phyloP scores from a whole-genome alignment of 371 early-diverging fungal species.

The Globomyces sp. region DNA sequence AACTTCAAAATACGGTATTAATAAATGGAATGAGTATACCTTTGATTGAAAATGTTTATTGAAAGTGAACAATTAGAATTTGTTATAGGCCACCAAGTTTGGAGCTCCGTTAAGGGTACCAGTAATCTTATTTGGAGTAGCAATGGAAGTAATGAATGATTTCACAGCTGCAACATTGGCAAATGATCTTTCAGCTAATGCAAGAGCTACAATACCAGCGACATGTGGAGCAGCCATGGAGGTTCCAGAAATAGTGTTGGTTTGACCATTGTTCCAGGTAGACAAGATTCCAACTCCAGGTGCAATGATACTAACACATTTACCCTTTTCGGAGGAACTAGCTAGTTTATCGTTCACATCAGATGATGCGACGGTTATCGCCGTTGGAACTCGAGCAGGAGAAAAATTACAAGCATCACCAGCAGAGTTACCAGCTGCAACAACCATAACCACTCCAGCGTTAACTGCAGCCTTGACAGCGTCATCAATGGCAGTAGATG shows the following conservation, averaged over 20 bases:
- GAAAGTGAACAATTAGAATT: too few relatives aligned
- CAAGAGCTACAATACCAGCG: constrained; percentile 90
- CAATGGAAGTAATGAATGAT: constrained; percentile 58
- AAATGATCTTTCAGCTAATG: constrained; percentile 61
- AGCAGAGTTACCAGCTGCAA: constrained; percentile 94
- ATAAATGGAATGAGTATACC: too few relatives aligned
- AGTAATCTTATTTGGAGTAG: constrained; percentile 63
- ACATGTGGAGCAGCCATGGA: constrained; percentile 99
- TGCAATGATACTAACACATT: constrained; percentile 93
- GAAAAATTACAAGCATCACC: constrained; percentile 89
- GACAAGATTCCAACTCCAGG: constrained; percentile 78
- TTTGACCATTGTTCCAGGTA: constrained; percentile 79
- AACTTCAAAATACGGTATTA: too few relatives aligned
- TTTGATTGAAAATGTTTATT: too few relatives aligned
- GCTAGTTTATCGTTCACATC: constrained; percentile 81
- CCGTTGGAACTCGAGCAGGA: constrained; percentile 87
- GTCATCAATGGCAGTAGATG: constrained; percentile 76
- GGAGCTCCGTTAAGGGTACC: constrained; percentile 68
- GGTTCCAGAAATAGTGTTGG: constrained; percentile 96
- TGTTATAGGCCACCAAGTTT: too few relatives aligned
- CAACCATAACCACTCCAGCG: constrained; percentile 85
- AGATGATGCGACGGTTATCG: constrained; percentile 96
- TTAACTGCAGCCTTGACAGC: constrained; percentile 85
- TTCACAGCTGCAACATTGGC: constrained; percentile 77
- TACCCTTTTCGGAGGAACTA: constrained; percentile 90